phyloP scores from a whole-genome alignment of 1,139 yeast species.

The Taphrina betulina region DNA sequence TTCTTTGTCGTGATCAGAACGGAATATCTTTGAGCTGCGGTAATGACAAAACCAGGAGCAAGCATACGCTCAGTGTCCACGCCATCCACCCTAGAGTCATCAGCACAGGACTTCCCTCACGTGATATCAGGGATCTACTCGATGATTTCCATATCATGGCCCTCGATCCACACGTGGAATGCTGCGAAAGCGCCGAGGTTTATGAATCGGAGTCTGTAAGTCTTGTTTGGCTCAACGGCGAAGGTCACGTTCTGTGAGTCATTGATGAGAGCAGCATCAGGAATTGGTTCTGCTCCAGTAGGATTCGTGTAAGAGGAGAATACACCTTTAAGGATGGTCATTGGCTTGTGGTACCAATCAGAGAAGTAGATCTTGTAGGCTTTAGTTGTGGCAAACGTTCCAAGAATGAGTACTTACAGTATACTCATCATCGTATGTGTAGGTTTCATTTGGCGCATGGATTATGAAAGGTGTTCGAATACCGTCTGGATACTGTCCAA shows the following conservation, averaged over 20 bases:
- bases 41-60: slow-evolving; percentile 44
- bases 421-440: slow-evolving; percentile 70
- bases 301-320: slow-evolving; percentile 79
- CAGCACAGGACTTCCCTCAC: slow-evolving; percentile 56
- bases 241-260: slow-evolving; percentile 69
- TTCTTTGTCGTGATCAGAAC: slow-evolving; percentile 70
- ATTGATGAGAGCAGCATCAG: slow-evolving; percentile 55
- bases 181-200: slow-evolving; percentile 87
- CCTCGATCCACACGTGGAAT: slow-evolving; percentile 81
- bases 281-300: slow-evolving; percentile 96
- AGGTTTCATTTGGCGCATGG: slow-evolving; percentile 55
- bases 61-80: slow-evolving; percentile 29
- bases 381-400: not conserved
- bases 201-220: slow-evolving; percentile 72
- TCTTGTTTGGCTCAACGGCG: slow-evolving; percentile 71
- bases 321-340: slow-evolving; percentile 48
- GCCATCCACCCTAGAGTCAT: slow-evolving; percentile 30
- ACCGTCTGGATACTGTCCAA: slow-evolving; percentile 88
- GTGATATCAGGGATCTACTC: slow-evolving; percentile 47
- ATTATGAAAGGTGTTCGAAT: slow-evolving; percentile 78
- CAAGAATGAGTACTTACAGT: slow-evolving; percentile 47
- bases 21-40: slow-evolving; percentile 77
- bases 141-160: slow-evolving; percentile 73
- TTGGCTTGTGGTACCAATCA: slow-evolving; percentile 80
- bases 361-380: slow-evolving; percentile 41